Conservation (phyloP, 805 yeast species). For the Metschnikowia borealis region DNA sequence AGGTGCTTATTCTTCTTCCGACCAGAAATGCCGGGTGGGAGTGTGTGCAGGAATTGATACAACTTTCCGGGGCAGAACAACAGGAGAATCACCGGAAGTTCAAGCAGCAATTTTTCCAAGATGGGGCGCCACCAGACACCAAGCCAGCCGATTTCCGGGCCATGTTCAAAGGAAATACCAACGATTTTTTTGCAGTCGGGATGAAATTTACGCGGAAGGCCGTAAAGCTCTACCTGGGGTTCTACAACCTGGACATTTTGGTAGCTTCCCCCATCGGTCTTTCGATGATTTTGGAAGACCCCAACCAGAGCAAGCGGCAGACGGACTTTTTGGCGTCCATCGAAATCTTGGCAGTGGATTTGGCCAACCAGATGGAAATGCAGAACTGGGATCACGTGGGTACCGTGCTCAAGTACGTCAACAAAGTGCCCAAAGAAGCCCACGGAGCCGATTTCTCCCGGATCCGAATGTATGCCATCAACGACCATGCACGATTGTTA, state of each 20-base stretch:
- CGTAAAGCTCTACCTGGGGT: conserved; percentile 76
- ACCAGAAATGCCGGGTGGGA: conserved; percentile 76
- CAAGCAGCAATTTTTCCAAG: conserved; percentile 60
- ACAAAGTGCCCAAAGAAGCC: conserved; percentile 69
- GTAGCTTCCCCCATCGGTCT: conserved; percentile 91
- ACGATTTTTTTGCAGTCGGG: conserved; percentile 91
- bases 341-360: conserved; percentile 76
- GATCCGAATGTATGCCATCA: conserved; percentile 87
- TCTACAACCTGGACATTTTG: conserved; percentile 80
- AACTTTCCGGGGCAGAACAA: conserved; percentile 64
- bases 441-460: conserved; percentile 88
- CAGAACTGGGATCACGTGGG: conserved; percentile 88
- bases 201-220: conserved; percentile 85
- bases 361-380: conserved; percentile 80
- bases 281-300: conserved; percentile 64
- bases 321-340: conserved; percentile 85
- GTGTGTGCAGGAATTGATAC: conserved; percentile 57
- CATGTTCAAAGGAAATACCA: conserved; percentile 81
- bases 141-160: conserved; percentile 84
- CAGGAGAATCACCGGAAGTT: conserved; percentile 80
- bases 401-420: conserved; percentile 61
- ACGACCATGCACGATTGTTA: conserved; percentile 67
- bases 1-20: conserved; percentile 77
- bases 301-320: conserved; percentile 52
- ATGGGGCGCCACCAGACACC: conserved; percentile 41